Conservation (phyloP, 345 rosid genomes). For the Salix purpurea region DNA sequence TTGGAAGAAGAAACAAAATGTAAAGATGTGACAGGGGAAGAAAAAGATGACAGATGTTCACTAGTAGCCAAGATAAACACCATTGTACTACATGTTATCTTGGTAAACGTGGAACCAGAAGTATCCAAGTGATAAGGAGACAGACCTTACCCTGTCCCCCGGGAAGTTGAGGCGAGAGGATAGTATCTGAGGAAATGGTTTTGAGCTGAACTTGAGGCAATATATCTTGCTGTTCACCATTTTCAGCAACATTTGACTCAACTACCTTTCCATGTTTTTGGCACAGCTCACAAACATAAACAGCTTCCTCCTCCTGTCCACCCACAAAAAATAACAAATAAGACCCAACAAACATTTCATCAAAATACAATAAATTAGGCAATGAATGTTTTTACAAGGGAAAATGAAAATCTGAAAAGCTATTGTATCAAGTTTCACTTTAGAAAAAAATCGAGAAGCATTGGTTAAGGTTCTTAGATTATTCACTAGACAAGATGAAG, state of each 20-base stretch:
- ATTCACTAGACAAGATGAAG: background rate
- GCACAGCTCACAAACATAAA: conserved; percentile 77
- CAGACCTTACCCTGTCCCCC: conserved; percentile 63
- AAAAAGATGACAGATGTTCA: background rate
- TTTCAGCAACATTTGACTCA: conserved; percentile 18
- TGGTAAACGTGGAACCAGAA: background rate
- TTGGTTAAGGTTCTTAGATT: background rate
- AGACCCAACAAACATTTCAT: background rate
- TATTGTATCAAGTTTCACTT: background rate
- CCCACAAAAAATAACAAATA: conserved; percentile 20
- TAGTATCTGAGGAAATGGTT: conserved; percentile 23
- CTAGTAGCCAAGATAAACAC: background rate
- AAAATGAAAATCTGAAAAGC: background rate
- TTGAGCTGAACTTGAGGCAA: conserved; percentile 10
- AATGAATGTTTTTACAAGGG: background rate
- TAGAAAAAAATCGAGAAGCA: background rate
- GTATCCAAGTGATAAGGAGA: conserved; percentile 14
- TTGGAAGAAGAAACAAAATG: background rate
- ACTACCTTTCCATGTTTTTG: conserved; percentile 52
- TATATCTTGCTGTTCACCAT: conserved; percentile 14
- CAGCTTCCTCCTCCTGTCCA: conserved; percentile 50
- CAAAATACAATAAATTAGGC: background rate
- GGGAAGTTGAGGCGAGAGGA: conserved; percentile 22
- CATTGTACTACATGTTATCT: background rate
- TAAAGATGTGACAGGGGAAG: background rate